A percentile compares a stretch with the other conserved stretches of the same genome.
These are phyloP conservation scores for Acanthamoeba divionensis DNA, from an alignment of 208 protist species.

Conservation along the genomic window DNA sequence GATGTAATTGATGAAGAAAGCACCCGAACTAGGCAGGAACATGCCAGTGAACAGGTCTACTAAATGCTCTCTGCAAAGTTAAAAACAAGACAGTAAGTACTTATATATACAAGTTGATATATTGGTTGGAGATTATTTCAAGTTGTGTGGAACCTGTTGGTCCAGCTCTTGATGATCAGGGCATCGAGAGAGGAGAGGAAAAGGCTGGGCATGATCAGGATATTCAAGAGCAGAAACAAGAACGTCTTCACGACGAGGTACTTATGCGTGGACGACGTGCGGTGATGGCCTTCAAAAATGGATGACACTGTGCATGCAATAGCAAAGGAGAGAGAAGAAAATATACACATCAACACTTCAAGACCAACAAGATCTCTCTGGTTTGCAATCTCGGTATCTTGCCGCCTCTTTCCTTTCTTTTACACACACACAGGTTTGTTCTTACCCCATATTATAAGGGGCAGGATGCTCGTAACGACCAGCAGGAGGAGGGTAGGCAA, in stretches of 20 bases:
- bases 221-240: slow-evolving; percentile 36
- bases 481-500: slow-evolving; percentile 37
- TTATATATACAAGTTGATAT: too few relatives aligned
- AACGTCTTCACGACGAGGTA: slow-evolving; percentile 49
- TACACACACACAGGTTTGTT: too few relatives aligned
- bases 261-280: slow-evolving; percentile 27
- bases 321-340: background rate
- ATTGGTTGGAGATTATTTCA: too few relatives aligned
- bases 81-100: too few relatives aligned
- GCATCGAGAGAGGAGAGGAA: slow-evolving; percentile 41
- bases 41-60: background rate
- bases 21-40: slow-evolving; percentile 30
- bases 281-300: slow-evolving; percentile 41
- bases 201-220: slow-evolving; percentile 16
- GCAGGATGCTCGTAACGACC: slow-evolving; percentile 29
- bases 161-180: background rate
- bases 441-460: slow-evolving; percentile 49
- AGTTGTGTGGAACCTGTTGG: too few relatives aligned
- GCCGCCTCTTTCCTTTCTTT: too few relatives aligned
- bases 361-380: too few relatives aligned
- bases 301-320: slow-evolving; percentile 38
- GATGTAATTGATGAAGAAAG: slow-evolving; percentile 53
- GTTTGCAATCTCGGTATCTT: too few relatives aligned
- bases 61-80: background rate
- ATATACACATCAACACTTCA: background rate